These are phyloP conservation scores for Talaromyces sp. DNA, from an alignment of 2,329 filamentous ascomycete genomes.

Conservation along the genomic window DNA sequence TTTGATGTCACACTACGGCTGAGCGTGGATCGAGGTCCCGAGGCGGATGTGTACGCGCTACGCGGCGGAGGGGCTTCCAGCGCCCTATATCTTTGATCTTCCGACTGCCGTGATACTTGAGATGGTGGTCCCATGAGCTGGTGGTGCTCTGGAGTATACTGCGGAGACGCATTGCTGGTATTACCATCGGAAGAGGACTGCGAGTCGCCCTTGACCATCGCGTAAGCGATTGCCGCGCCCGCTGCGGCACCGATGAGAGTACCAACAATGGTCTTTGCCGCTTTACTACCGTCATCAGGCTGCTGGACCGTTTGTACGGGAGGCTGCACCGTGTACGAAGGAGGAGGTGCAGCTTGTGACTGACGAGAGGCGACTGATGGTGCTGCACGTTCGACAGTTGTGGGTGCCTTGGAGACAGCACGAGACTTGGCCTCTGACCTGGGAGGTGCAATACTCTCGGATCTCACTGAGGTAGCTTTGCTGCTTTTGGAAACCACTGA, in stretches of 20 bases:
- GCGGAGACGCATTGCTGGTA: conserved; percentile 23
- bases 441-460: conserved; percentile 33
- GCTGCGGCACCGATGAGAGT: conserved; percentile 78
- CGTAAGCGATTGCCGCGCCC: conserved; percentile 75
- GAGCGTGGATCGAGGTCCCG: conserved; percentile 33
- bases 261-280: conserved; percentile 68
- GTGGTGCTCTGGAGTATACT: conserved; percentile 28
- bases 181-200: conserved; percentile 23
- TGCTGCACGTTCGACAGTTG: conserved; percentile 24
- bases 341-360: conserved; percentile 24
- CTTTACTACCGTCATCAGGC: conserved; percentile 47
- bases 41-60: conserved; percentile 25
- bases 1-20: conserved; percentile 42
- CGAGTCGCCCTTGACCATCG: conserved; percentile 65
- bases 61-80: conserved; percentile 36
- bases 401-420: conserved; percentile 31
- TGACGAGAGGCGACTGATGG: conserved; percentile 27
- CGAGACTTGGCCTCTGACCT: conserved; percentile 34
- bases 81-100: conserved; percentile 31
- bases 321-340: conserved; percentile 27
- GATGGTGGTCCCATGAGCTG: conserved; percentile 28
- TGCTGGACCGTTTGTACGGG: conserved; percentile 31
- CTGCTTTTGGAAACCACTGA: conserved; percentile 42
- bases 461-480: conserved; percentile 26
- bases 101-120: conserved; percentile 21